Evolutionary conservation across 441 rosid species (phyloP).

Genomic region (Adansonia rubrostipa): DNA sequence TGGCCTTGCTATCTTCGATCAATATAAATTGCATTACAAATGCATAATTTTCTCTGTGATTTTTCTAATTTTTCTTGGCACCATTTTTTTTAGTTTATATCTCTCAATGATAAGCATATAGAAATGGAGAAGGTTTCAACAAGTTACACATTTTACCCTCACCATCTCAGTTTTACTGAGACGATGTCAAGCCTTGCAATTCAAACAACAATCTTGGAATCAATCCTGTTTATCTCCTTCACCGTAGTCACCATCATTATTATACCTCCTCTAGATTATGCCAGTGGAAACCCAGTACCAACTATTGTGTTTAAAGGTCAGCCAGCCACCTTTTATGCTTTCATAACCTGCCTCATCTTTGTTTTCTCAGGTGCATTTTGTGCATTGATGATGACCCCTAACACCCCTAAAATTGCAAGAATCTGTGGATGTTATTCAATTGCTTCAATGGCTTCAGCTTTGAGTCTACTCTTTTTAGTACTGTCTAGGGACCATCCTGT

Average conservation of each 20-base stretch:
- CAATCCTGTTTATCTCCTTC: constrained; percentile 6
- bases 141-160: background rate
- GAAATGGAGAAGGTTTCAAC: background rate
- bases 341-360: background rate
- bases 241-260: background rate
- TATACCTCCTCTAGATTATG: background rate
- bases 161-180: background rate
- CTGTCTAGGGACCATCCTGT: background rate
- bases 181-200: background rate
- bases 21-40: background rate
- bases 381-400: background rate
- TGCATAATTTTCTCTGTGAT: background rate
- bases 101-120: background rate
- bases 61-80: background rate
- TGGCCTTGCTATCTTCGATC: background rate
- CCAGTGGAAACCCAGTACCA: background rate
- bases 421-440: constrained; percentile 4
- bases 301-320: background rate
- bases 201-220: constrained; percentile 15
- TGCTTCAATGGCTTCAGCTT: background rate
- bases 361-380: constrained; percentile 14
- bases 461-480: background rate
- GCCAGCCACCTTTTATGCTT: background rate
- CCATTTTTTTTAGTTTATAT: background rate
- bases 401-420: background rate